Conservation (phyloP, 2,329 filamentous ascomycete genomes). For the Cladobotryum mycophilum region DNA sequence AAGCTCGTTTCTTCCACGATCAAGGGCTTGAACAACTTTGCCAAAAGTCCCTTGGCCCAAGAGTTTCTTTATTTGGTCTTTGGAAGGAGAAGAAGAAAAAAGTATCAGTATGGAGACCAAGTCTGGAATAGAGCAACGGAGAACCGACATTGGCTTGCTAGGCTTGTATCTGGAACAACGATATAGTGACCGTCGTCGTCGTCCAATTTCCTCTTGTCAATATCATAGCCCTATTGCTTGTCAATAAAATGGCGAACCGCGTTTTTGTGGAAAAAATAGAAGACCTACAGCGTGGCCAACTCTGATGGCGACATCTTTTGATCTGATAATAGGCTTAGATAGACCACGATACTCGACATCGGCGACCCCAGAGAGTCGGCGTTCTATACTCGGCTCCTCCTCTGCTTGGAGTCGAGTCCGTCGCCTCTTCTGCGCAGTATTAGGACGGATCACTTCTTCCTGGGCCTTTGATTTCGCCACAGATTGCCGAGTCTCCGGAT, state of each 20-base stretch:
- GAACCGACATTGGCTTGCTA: conserved; percentile 83
- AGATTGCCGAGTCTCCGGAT: too few relatives aligned
- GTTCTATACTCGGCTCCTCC: neutral
- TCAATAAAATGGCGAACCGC: neutral
- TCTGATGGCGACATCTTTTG: neutral
- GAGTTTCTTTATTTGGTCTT: conserved; percentile 80
- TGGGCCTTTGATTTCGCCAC: too few relatives aligned
- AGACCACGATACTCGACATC: neutral
- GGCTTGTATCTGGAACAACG: conserved; percentile 75
- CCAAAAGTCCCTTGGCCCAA: conserved; percentile 95
- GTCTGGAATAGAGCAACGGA: neutral
- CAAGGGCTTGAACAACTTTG: conserved; percentile 88
- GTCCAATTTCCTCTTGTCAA: conserved; percentile 60
- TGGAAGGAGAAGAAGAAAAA: too few relatives aligned
- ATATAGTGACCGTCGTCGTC: conserved; percentile 97
- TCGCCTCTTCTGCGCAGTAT: neutral
- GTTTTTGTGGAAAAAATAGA: neutral
- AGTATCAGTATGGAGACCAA: neutral
- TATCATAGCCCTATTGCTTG: neutral
- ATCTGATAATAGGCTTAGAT: neutral
- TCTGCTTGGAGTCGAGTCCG: neutral
- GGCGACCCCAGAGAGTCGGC: neutral
- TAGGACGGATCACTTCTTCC: too few relatives aligned
- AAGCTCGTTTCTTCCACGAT: conserved; percentile 64
- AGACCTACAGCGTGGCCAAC: neutral